Base-by-base conservation (phyloP, 176 grass and related monocot species). In the Miscanthus lutarioriparius region DNA sequence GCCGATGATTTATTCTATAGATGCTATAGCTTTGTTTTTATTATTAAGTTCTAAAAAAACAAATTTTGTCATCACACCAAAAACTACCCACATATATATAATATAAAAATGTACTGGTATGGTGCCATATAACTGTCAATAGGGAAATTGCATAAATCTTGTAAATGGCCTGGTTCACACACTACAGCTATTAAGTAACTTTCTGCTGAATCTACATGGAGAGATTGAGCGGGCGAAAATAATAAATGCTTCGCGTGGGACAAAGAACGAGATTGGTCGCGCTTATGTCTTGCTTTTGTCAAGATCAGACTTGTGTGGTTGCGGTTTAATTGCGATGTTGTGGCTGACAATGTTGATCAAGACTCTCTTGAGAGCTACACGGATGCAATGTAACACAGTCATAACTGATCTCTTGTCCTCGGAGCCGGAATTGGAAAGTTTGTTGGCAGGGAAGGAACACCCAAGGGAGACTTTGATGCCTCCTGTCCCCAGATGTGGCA, bases 361-460 rank as follows among this genome's bases (percentile, higher is more conserved):
- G 79, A 90, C 83, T 28, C 32, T 37, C 41, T 69, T 62, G 59
- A 22, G n/a, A 44, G 67, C 83, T 80, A 37, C 77, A 74, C 11
- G 39, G 74, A 71, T 82, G 72, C 78, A 86, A 19, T 66, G 44
- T 63, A 73, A 37, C 45, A 64, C 72, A 72, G 56, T 77, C 65
- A 15, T 64, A 72, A 82, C 86, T 72, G 64, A 82, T 71, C 53
- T 36, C 54, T 51, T 66, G 77, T 54, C 15, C 54, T 51, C 44
- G 44, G 69, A 22, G 37, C 88, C 74, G 16, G 70, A 90, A 86
- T 59, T 22, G 38, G 84, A 86, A 87, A 83, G 68, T 61, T 68
- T 79, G 67, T 30, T 87, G 37, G 84, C 58, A 1, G 63, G 63
- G 71, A 66, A 85, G 84, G 64, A 79, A 70, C 77, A 4, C 61